Conservation (phyloP, 768 basidiomycete genomes). For the Rhodotorula toruloides region DNA sequence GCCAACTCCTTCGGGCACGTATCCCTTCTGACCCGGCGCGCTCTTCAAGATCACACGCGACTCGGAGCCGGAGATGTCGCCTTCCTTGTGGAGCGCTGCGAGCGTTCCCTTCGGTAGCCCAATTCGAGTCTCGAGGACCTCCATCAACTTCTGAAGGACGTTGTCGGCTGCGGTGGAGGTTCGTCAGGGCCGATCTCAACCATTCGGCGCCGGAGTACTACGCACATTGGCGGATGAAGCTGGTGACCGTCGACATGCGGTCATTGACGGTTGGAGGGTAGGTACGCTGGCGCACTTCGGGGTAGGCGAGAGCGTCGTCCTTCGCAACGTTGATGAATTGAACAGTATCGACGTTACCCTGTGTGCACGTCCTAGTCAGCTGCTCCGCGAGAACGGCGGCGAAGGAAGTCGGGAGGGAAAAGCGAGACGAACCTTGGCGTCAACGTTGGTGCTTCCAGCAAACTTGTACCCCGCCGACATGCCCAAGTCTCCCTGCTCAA, state of each 20-base stretch:
- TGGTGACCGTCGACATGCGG: constrained; percentile 55
- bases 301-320: constrained; percentile 64
- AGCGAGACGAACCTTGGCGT: constrained; percentile 44
- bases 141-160: constrained; percentile 54
- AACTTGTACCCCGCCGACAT: constrained; percentile 55
- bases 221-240: constrained; percentile 54
- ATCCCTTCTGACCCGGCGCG: constrained; percentile 21
- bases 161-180: constrained; percentile 52
- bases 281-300: constrained; percentile 53
- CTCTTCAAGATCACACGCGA: constrained; percentile 56
- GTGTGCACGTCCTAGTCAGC: background rate
- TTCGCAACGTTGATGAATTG: constrained; percentile 62
- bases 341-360: constrained; percentile 55
- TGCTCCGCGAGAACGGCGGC: background rate
- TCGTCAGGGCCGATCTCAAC: background rate
- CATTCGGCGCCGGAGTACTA: accelerated
- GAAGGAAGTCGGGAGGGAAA: too few relatives aligned
- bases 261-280: constrained; percentile 58
- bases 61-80: constrained; percentile 55
- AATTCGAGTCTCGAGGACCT: constrained; percentile 58
- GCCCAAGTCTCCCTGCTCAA: constrained; percentile 57
- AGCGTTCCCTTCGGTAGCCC: constrained; percentile 56
- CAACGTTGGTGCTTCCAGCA: constrained; percentile 13
- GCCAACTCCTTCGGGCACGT: constrained; percentile 30
- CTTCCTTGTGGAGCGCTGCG: constrained; percentile 52